Conservation (phyloP, 2,329 filamentous ascomycete genomes). For the Sarocladiaceae sp. region DNA sequence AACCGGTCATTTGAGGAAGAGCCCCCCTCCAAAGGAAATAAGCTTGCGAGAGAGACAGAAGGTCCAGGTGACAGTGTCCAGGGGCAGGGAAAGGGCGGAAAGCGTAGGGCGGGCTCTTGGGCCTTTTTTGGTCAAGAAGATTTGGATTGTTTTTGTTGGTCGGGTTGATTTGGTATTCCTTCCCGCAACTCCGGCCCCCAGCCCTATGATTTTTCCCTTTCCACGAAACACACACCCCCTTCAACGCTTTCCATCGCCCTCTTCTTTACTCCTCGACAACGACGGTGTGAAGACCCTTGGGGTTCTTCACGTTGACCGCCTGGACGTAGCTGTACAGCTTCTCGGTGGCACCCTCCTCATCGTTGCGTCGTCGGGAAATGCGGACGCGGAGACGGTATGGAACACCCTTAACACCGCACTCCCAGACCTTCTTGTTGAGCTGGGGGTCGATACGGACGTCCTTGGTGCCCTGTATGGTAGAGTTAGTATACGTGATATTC, state of each 20-base stretch:
- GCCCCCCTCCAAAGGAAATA: constrained; percentile 26
- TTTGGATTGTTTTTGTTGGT: constrained; percentile 5
- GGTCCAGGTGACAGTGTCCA: not conserved
- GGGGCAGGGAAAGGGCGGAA: not conserved
- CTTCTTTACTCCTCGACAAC: constrained; percentile 67
- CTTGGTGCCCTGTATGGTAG: constrained; percentile 66
- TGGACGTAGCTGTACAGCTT: constrained; percentile 99
- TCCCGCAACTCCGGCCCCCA: not conserved
- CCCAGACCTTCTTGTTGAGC: constrained; percentile 99
- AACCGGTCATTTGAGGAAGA: constrained; percentile 26
- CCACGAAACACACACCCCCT: constrained; percentile 14
- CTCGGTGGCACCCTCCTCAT: constrained; percentile 99
- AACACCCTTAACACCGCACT: constrained; percentile 97
- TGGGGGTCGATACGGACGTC: constrained; percentile 98
- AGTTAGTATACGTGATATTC: constrained; percentile 16
- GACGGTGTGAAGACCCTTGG: constrained; percentile 92
- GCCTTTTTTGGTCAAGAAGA: constrained; percentile 19
- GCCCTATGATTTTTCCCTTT: constrained; percentile 14
- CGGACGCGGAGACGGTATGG: constrained; percentile 95
- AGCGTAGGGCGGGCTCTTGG: not conserved
- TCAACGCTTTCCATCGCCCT: not conserved
- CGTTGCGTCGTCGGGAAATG: constrained; percentile 99
- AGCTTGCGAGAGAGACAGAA: constrained; percentile 9
- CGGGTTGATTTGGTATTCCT: constrained; percentile 3
- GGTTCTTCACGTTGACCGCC: constrained; percentile 98